phyloP scores from a whole-genome alignment of 106 monocot species.

The Gastrodia elata region DNA sequence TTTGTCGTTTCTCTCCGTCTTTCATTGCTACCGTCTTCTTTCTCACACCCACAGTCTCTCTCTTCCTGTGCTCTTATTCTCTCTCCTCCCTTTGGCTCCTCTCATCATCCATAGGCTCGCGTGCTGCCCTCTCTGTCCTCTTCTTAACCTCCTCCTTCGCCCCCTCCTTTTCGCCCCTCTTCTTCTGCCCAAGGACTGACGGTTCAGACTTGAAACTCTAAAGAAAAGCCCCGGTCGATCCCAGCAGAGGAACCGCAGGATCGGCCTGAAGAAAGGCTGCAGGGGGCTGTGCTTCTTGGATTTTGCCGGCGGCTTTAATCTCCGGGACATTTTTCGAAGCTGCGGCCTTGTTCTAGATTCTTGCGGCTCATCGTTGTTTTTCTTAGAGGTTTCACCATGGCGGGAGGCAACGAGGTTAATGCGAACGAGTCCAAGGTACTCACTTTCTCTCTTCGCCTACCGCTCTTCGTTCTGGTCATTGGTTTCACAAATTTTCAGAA shows the following conservation, averaged over 20 bases:
- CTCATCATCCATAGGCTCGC: too few relatives aligned
- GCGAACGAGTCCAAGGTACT: conserved; percentile 62
- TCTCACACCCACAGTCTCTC: not conserved
- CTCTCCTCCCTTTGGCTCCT: conserved; percentile 1
- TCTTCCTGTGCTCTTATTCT: not conserved
- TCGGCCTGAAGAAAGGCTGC: not conserved
- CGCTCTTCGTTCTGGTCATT: not conserved
- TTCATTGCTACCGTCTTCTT: not conserved
- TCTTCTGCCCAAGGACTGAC: not conserved
- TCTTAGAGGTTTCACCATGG: conserved; percentile 30
- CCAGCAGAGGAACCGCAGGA: not conserved
- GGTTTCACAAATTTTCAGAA: not conserved
- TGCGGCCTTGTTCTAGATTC: not conserved
- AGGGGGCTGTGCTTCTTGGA: not conserved
- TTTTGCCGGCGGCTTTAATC: not conserved
- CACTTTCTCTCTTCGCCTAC: too few relatives aligned
- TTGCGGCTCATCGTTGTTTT: not conserved
- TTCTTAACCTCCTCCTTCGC: not conserved
- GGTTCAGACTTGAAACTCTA: not conserved
- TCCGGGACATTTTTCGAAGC: not conserved
- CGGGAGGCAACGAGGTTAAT: conserved; percentile 87
- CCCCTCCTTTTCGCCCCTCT: not conserved
- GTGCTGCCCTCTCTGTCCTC: not conserved
- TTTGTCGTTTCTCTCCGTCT: conserved; percentile 8
- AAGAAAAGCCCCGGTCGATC: not conserved